These are phyloP conservation scores for Fusarium goolgardi DNA, from an alignment of 2,329 filamentous ascomycete genomes.

Conservation along the genomic window DNA sequence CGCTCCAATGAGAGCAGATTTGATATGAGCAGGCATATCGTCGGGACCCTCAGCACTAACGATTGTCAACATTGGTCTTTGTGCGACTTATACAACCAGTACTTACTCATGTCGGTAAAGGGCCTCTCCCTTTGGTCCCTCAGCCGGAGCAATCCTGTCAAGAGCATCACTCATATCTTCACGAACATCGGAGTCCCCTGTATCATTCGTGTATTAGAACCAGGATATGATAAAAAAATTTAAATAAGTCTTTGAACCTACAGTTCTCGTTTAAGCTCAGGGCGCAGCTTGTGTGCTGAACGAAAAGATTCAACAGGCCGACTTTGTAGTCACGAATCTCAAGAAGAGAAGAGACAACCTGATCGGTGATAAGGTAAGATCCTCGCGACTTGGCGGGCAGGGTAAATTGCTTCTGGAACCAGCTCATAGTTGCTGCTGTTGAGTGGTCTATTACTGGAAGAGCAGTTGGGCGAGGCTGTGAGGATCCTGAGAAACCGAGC, in stretches of 20 bases:
- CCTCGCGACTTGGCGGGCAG: constrained; percentile 82
- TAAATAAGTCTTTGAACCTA: constrained; percentile 35
- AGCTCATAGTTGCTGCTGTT: constrained; percentile 67
- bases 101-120: constrained; percentile 78
- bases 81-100: background rate
- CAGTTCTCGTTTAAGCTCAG: constrained; percentile 94
- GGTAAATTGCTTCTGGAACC: constrained; percentile 86
- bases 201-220: constrained; percentile 52
- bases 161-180: constrained; percentile 94
- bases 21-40: constrained; percentile 99
- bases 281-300: constrained; percentile 95
- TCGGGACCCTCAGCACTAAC: constrained; percentile 82
- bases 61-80: constrained; percentile 7
- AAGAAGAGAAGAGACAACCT: constrained; percentile 76
- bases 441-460: constrained; percentile 40
- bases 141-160: constrained; percentile 86
- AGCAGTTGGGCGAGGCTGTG: constrained; percentile 49
- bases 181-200: constrained; percentile 81
- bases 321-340: constrained; percentile 87
- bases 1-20: constrained; percentile 87
- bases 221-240: background rate
- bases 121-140: constrained; percentile 75
- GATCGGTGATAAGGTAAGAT: constrained; percentile 88
- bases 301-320: constrained; percentile 87
- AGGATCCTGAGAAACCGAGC: constrained; percentile 50